phyloP scores from a whole-genome alignment of 2,329 filamentous ascomycete species.

The Paracamarosporium sp. region DNA sequence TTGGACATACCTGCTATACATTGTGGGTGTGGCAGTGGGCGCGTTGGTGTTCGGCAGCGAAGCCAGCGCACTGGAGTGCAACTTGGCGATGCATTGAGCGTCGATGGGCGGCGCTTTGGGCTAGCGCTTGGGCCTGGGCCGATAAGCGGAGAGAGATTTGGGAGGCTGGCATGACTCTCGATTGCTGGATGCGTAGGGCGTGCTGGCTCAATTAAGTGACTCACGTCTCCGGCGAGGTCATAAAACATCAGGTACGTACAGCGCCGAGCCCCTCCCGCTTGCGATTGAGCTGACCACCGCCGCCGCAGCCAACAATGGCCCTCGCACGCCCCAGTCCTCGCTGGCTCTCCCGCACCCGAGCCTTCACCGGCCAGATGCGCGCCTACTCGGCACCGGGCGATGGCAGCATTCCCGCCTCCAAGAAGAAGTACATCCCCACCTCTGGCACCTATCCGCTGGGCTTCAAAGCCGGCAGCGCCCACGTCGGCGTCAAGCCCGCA shows the following conservation, averaged over 20 bases:
- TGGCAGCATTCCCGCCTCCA: constrained; percentile 73
- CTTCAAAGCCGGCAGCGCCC: constrained; percentile 83
- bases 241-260: constrained; percentile 14
- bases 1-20: constrained; percentile 29
- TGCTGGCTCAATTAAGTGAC: constrained; percentile 25
- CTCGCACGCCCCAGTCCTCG: constrained; percentile 38
- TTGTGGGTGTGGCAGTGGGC: constrained; percentile 25
- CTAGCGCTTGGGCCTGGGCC: background rate
- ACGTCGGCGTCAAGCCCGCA: constrained; percentile 91
- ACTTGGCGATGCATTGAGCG: background rate
- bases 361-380: constrained; percentile 50
- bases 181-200: constrained; percentile 13
- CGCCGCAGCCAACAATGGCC: constrained; percentile 30
- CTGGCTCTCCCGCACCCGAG: constrained; percentile 30
- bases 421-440: constrained; percentile 88
- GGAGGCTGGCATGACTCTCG: constrained; percentile 2
- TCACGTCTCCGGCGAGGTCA: constrained; percentile 4
- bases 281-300: constrained; percentile 3
- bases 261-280: constrained; percentile 6
- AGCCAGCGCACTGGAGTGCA: background rate
- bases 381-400: constrained; percentile 67
- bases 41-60: background rate
- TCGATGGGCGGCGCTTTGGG: background rate
- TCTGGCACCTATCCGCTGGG: constrained; percentile 88
- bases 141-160: constrained; percentile 7